phyloP scores from a whole-genome alignment of 345 rosid genomes.

The Hirschfeldia incana region DNA sequence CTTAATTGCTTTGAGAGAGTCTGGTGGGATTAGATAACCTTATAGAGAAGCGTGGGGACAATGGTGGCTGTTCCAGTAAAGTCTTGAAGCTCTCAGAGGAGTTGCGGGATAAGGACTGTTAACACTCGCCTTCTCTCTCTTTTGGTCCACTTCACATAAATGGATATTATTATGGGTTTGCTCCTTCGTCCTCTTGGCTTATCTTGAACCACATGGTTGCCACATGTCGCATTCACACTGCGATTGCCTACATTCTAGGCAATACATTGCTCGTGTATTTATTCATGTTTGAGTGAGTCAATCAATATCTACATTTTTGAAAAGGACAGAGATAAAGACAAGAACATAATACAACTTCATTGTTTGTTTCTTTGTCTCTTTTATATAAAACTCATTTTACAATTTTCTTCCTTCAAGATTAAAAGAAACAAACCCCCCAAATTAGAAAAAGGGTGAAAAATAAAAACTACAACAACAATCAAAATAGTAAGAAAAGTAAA shows the following conservation, averaged over 20 bases:
- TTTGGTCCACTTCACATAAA: slow-evolving; percentile 44
- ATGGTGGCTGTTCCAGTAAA: slow-evolving; percentile 32
- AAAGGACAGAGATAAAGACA: slow-evolving; percentile 16
- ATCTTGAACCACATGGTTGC: slow-evolving; percentile 39
- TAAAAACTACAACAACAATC: slow-evolving; percentile 37
- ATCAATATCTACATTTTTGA: slow-evolving; percentile 16
- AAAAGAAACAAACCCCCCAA: slow-evolving; percentile 32
- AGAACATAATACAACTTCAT: slow-evolving; percentile 31
- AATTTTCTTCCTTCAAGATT: slow-evolving; percentile 16
- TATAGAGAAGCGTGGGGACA: slow-evolving; percentile 34
- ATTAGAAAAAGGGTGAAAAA: slow-evolving; percentile 38
- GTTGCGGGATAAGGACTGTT: slow-evolving; percentile 31
- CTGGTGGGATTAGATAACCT: slow-evolving; percentile 7
- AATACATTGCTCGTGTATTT: slow-evolving; percentile 24
- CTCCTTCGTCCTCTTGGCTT: slow-evolving; percentile 31
- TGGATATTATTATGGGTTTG: slow-evolving; percentile 31
- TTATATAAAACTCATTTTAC: slow-evolving; percentile 28
- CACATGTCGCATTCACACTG: slow-evolving; percentile 29
- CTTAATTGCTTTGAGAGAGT: slow-evolving; percentile 22
- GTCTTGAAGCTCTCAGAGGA: slow-evolving; percentile 33
- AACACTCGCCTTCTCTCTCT: slow-evolving; percentile 31
- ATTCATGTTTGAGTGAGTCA: slow-evolving; percentile 29
- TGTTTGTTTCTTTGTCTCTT: slow-evolving; percentile 40
- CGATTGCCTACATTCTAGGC: slow-evolving; percentile 39
- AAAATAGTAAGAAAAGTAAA: slow-evolving; percentile 32